A percentile compares a stretch with the other conserved stretches of the same genome.
Conservation (phyloP, 257 asterid genomes). For the Salvia miltiorrhiza region DNA sequence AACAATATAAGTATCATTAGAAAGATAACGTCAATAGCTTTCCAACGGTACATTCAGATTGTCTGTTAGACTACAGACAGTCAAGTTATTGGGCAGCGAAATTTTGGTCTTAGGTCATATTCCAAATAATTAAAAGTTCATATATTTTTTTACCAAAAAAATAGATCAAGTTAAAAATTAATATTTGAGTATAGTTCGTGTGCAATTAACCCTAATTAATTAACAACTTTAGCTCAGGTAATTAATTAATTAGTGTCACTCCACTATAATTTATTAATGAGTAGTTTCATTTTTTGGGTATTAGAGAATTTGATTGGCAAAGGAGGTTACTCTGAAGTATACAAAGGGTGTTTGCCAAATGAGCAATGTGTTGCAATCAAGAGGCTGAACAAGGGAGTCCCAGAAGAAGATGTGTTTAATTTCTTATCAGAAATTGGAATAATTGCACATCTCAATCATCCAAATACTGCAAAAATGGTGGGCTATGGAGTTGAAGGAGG, state of each 20-base stretch:
- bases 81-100: too few species aligned
- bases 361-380: conserved; percentile 64
- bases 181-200: too few species aligned
- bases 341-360: conserved; percentile 53
- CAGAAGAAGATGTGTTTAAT: conserved; percentile 39
- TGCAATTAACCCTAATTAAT: too few species aligned
- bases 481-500: conserved; percentile 84
- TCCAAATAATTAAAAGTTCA: too few species aligned
- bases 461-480: conserved; percentile 65
- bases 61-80: too few species aligned
- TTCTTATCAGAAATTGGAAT: conserved; percentile 67
- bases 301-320: conserved; percentile 64
- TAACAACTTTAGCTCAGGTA: conserved; percentile 62
- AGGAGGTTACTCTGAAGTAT: conserved; percentile 73
- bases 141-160: too few species aligned
- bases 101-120: too few species aligned
- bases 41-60: too few species aligned
- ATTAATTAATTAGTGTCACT: background rate
- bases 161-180: too few species aligned
- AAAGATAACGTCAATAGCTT: too few species aligned
- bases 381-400: conserved; percentile 45
- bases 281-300: background rate
- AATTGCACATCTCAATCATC: conserved; percentile 70
- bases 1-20: too few species aligned
- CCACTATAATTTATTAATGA: too few species aligned